Conservation (phyloP, 2,329 filamentous ascomycete genomes). For the Colletotrichum sp. region DNA sequence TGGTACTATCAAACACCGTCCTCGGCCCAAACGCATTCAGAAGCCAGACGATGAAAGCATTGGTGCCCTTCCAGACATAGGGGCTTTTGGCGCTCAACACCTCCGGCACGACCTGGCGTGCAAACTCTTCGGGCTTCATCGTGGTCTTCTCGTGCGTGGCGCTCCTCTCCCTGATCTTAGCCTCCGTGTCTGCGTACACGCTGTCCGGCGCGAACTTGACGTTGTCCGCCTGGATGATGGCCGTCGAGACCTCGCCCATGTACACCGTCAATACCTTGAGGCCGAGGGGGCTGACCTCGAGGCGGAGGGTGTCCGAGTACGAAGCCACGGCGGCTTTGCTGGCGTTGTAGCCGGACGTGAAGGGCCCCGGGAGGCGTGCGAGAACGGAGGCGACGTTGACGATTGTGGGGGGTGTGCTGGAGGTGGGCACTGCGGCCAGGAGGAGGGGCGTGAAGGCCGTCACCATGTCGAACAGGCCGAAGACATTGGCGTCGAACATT, state of each 20-base stretch:
- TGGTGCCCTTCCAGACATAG: conserved; percentile 11
- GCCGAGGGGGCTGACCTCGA: conserved; percentile 40
- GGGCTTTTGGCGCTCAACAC: not conserved
- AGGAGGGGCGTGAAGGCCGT: conserved; percentile 43
- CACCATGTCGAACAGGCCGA: conserved; percentile 40
- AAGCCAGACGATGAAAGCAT: conserved; percentile 8
- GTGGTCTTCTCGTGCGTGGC: not conserved
- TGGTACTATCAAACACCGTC: conserved; percentile 26
- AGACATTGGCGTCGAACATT: conserved; percentile 44
- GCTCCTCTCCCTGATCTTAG: not conserved
- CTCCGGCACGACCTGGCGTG: not conserved
- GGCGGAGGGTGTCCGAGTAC: conserved; percentile 38
- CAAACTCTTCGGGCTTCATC: not conserved
- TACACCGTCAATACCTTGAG: conserved; percentile 44
- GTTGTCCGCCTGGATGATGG: not conserved
- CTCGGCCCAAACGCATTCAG: conserved; percentile 41
- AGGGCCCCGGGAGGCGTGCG: conserved; percentile 33
- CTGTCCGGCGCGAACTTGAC: not conserved
- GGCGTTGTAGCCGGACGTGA: conserved; percentile 45
- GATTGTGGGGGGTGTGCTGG: conserved; percentile 25
- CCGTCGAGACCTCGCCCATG: conserved; percentile 13
- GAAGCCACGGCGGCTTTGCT: conserved; percentile 47
- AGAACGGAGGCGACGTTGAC: conserved; percentile 46
- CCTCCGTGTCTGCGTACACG: conserved; percentile 5
- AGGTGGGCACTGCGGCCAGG: conserved; percentile 31